Conservation (phyloP, 2,329 filamentous ascomycete species). For the Massarina eburnea region DNA sequence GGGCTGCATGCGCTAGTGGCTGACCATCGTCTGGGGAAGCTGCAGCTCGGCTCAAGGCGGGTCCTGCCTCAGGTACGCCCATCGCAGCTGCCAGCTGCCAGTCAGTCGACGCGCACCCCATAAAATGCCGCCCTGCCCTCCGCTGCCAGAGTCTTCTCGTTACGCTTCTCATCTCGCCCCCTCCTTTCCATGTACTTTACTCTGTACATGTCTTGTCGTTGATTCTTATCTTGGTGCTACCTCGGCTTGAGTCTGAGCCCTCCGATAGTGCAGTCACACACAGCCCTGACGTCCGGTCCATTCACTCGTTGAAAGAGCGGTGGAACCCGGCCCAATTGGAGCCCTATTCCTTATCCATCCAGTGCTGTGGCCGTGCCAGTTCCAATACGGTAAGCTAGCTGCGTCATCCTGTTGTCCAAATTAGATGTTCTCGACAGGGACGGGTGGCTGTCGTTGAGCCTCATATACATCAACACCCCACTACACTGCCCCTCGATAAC, state of each 20-base stretch:
- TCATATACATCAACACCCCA: slow-evolving; percentile 3
- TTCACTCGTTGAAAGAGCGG: slow-evolving; percentile 23
- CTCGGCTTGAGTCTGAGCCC: too few relatives aligned
- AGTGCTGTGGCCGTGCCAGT: not conserved
- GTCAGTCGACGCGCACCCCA: too few relatives aligned
- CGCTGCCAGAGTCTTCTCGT: too few relatives aligned
- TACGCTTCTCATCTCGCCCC: too few relatives aligned
- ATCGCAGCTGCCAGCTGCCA: not conserved
- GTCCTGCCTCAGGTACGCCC: slow-evolving; percentile 4
- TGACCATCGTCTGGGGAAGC: slow-evolving; percentile 18
- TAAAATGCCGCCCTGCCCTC: too few relatives aligned
- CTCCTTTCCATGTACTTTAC: too few relatives aligned
- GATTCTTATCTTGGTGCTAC: too few relatives aligned
- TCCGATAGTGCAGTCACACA: too few relatives aligned
- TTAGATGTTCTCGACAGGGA: slow-evolving; percentile 10
- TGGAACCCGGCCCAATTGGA: slow-evolving; percentile 37
- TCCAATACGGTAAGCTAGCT: slow-evolving; percentile 25
- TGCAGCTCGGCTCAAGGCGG: slow-evolving; percentile 9
- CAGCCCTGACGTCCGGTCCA: too few relatives aligned
- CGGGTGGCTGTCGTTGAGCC: slow-evolving; percentile 3
- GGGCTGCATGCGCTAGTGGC: slow-evolving; percentile 17
- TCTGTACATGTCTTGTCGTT: too few relatives aligned
- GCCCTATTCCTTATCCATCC: slow-evolving; percentile 24
- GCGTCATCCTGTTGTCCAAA: slow-evolving; percentile 17
- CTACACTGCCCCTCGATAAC: not conserved